Percentiles rank a stretch among this genome's conserved stretches.
Conservation (phyloP, 1,139 yeast species). For the Zygotorulaspora mrakii region DNA sequence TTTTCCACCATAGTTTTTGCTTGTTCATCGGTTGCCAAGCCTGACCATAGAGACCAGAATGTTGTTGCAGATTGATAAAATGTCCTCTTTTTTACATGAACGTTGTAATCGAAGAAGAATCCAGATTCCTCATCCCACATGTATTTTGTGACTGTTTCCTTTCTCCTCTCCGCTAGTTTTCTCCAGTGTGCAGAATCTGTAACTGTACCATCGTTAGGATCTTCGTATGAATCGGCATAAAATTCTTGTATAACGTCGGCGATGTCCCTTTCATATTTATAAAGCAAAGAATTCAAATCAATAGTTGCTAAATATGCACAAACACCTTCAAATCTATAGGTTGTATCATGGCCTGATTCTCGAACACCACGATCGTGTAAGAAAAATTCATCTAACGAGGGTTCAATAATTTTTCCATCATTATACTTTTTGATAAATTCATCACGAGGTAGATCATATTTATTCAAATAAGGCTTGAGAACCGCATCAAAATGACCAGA, state of each 20-base stretch:
- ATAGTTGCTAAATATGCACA: constrained; percentile 90
- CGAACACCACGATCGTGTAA: constrained; percentile 92
- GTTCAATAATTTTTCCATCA: constrained; percentile 60
- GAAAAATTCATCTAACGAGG: constrained; percentile 81
- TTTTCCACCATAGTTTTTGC: constrained; percentile 59
- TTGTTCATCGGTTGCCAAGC: constrained; percentile 67
- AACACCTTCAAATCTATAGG: constrained; percentile 82
- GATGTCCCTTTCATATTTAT: constrained; percentile 88
- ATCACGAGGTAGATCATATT: constrained; percentile 56
- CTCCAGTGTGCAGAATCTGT: constrained; percentile 62
- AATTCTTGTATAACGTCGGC: constrained; percentile 56
- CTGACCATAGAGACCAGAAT: constrained; percentile 92
- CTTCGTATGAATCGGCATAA: constrained; percentile 49
- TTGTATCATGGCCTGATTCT: constrained; percentile 95
- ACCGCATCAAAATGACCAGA: constrained; percentile 79
- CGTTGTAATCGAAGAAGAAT: constrained; percentile 81
- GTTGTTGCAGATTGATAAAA: constrained; percentile 85
- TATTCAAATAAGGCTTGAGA: constrained; percentile 63
- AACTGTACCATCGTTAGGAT: constrained; percentile 39
- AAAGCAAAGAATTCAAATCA: constrained; percentile 79
- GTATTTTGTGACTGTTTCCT: constrained; percentile 57
- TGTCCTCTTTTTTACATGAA: constrained; percentile 53
- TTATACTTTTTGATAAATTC: constrained; percentile 74
- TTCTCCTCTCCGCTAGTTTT: constrained; percentile 52
- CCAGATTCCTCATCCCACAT: constrained; percentile 82